Percentiles rank a stretch among this genome's conserved stretches.
These are phyloP conservation scores for Nemania sp. DNA, from an alignment of 2,329 filamentous ascomycete genomes.

Conservation along the genomic window DNA sequence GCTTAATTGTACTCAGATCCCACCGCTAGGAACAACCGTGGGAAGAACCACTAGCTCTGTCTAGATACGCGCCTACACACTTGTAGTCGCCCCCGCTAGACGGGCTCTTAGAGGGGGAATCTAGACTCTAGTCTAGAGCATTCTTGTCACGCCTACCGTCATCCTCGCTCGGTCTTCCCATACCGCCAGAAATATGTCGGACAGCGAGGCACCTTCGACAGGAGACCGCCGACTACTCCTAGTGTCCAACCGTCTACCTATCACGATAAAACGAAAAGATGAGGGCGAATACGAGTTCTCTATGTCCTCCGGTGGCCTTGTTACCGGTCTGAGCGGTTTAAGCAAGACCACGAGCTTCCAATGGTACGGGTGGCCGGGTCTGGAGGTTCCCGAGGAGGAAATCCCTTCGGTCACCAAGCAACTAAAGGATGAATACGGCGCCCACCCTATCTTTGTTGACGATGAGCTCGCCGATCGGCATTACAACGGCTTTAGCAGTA, in stretches of 20 bases:
- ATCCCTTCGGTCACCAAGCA: conserved; percentile 78
- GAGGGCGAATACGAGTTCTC: conserved; percentile 93
- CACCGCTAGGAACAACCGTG: background rate
- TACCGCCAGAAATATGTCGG: conserved; percentile 40
- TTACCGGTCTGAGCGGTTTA: conserved; percentile 91
- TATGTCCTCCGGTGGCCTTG: conserved; percentile 96
- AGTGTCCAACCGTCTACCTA: conserved; percentile 93
- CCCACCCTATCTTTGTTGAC: conserved; percentile 91
- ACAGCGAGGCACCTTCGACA: conserved; percentile 41
- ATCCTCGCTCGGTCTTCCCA: background rate
- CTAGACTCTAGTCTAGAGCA: background rate
- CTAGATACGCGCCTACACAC: conserved; percentile 5
- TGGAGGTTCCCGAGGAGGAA: conserved; percentile 90
- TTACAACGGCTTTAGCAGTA: conserved; percentile 98
- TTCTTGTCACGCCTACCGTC: background rate
- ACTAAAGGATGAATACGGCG: conserved; percentile 87
- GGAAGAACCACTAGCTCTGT: background rate
- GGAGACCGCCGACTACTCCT: conserved; percentile 72
- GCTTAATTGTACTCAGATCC: background rate
- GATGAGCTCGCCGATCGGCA: conserved; percentile 94
- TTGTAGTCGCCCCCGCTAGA: conserved; percentile 5
- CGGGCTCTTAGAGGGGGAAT: conserved; percentile 2
- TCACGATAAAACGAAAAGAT: conserved; percentile 94
- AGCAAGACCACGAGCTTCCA: conserved; percentile 94
- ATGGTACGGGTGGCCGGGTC: conserved; percentile 98